Evolutionary conservation across 441 rosid species (phyloP), one percentile per base, ranked within the genome.

Genomic region (Erodium chrysanthum): DNA sequence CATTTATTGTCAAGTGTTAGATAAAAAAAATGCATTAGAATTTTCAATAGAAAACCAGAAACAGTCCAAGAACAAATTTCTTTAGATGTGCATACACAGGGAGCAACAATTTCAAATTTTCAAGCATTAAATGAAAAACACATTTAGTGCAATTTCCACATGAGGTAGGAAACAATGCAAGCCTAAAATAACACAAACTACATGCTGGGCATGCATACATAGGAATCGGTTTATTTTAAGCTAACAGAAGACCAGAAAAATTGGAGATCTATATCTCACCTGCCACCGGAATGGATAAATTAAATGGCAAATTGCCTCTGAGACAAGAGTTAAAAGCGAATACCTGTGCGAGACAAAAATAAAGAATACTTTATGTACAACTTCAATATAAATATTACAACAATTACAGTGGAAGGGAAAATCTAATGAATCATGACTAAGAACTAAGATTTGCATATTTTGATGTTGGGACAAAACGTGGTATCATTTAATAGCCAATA

Each of bases 201-300:
- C n/a, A 3, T 5, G n/a, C 8, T 15, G 5, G 46, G 33, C 48
- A 52, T 40, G 17, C 46, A 46, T 17, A 37, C 18, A 23, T 42
- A 15, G 14, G 60, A 31, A 52, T 37, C 31, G 23, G 3, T 20
- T 50, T 54, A 64, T 63, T 66, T 37, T 14, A 64, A 35, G 52
- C 17, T 4, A 42, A 52, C 11, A 60, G n/a, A 35, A 25, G 64
- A 73, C 63, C 37, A 46, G 50, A 44, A 46, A n/a, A 46, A 46
- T 12, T 46, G 52, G 15, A 46, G 50, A 64, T 66, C 54, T 29
- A 58, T 68, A 70, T 63, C 82, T 71, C 78, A 92, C 99, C 97
- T 84, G 96, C 99, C 99, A 95, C 76, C 98, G 80, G 76, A 95
- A 92, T 70, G 99, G 99, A 84, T 84, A 95, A 70, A 95, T 92